Percentiles rank a stretch among this genome's conserved stretches.
These are phyloP conservation scores for Dissophora ornata DNA, from an alignment of 192 early-diverging fungal species.

Conservation along the genomic window DNA sequence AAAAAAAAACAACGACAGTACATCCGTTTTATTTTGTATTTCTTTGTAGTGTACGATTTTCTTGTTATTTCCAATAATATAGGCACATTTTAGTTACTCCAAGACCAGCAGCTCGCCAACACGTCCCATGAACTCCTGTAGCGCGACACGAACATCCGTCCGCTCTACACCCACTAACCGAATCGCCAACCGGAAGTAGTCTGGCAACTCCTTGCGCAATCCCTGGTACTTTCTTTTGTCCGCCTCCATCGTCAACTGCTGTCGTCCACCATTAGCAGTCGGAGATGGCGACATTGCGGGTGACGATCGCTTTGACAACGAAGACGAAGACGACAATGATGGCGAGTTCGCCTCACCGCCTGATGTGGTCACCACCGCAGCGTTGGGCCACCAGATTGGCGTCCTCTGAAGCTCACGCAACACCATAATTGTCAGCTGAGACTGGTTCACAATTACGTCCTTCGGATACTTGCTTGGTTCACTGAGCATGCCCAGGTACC, in stretches of 20 bases:
- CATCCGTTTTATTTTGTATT: too few species aligned
- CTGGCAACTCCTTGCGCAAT: conserved; percentile 53
- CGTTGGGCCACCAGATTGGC: conserved; percentile 53
- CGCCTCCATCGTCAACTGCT: conserved; percentile 16
- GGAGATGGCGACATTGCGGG: conserved; percentile 25
- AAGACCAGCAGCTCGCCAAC: conserved; percentile 50
- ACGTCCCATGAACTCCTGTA: conserved; percentile 60
- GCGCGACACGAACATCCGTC: conserved; percentile 53
- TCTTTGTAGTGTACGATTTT: too few species aligned
- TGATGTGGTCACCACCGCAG: conserved; percentile 10
- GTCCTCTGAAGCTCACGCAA: conserved; percentile 56
- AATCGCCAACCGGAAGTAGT: conserved; percentile 55
- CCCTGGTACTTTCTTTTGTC: conserved; percentile 54
- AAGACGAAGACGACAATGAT: conserved; percentile 7
- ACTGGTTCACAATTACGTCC: conserved; percentile 58
- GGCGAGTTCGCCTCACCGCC: background rate
- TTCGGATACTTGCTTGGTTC: conserved; percentile 56
- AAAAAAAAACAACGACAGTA: too few species aligned
- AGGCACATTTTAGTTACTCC: too few species aligned
- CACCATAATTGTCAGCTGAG: conserved; percentile 57
- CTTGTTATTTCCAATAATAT: too few species aligned
- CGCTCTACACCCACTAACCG: conserved; percentile 57
- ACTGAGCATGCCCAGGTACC: conserved; percentile 54
- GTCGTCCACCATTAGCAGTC: conserved; percentile 11
- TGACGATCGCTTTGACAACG: conserved; percentile 13